Evolutionary conservation across 441 rosid genomes (phyloP).

Genomic region (Erodium moschatum): DNA sequence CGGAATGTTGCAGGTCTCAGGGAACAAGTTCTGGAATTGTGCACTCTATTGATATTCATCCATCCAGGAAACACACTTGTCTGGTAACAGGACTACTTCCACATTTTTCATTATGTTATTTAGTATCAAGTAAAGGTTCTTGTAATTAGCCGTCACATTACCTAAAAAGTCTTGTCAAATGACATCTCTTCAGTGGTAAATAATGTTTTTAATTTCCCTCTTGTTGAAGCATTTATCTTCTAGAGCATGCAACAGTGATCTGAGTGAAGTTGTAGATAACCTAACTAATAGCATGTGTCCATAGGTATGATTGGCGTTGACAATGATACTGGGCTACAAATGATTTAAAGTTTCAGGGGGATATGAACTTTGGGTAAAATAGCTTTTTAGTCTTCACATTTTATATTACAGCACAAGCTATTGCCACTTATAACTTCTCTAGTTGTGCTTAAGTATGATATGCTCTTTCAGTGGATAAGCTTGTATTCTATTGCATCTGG

Average conservation of each 20-base stretch:
- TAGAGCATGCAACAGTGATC: conserved; percentile 1
- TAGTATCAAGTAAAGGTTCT: neutral
- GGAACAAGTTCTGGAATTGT: conserved; percentile 60
- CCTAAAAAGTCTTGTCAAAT: neutral
- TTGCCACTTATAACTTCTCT: neutral
- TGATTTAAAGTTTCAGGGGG: neutral
- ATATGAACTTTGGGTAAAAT: neutral
- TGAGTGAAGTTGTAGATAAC: neutral
- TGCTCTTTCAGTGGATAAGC: neutral
- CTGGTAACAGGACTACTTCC: conserved; percentile 39
- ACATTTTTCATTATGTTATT: neutral
- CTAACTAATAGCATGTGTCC: neutral
- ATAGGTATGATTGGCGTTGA: neutral
- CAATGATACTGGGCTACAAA: neutral
- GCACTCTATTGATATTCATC: conserved; percentile 81
- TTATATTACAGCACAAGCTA: neutral
- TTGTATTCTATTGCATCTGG: neutral
- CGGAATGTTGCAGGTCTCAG: conserved; percentile 41
- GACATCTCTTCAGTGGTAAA: neutral
- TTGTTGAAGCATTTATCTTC: neutral
- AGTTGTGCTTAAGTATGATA: neutral
- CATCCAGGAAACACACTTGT: conserved; percentile 82
- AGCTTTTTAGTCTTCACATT: neutral
- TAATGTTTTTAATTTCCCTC: neutral
- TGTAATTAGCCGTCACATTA: too few species aligned